Base-by-base conservation (phyloP, 2,329 filamentous ascomycete species). In the Esteya vermicola region DNA sequence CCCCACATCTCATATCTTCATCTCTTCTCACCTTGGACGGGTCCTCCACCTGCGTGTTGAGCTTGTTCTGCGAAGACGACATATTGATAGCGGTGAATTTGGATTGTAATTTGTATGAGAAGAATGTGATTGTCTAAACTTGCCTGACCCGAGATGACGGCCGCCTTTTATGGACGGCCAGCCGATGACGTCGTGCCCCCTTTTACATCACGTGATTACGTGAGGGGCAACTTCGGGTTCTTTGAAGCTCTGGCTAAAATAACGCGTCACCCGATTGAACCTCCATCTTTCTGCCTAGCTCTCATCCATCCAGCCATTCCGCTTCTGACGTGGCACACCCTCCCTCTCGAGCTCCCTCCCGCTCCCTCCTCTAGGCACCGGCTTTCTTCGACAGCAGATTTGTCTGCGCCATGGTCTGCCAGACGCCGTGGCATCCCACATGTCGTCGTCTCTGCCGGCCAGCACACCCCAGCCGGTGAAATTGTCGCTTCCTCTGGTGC, bases 401-500 rank as follows among this genome's bases (percentile, higher is more conserved):
- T n/a, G n/a, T n/a, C n/a, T 13, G 14, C 43, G 27, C 40, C 34
- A 42, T 44, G 42, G 41, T 31, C 10, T 8, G 18, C 12, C 6
- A 12, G 23, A 9, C 13, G 9, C n/a, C n/a, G 20, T 14, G n/a
- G 9, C 21, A 23, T 18, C 28, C 28, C 21, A 31, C 57, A 72
- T 72, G 68, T 69, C 68, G 60, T 57, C 63, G 50, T 65, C 54
- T 31, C 16, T 16, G 30, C 36, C 43, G 52, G 39, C 41, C 52
- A 64, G 65, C 67, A 62, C 67, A 47, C 64, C 68, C 48, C 73
- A 77, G 60, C 80, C 81, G 45, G 81, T 89, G 63, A 86, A 85
- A 66, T 72, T 89, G 48, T 88, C 83, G 45, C 69, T 89, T 45
- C 83, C 83, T 48, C 67, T 85, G 51, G 77, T 80, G 66, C 46